A percentile compares a stretch with the other conserved stretches of the same genome.
Evolutionary conservation across 805 yeast genomes (phyloP).

Genomic region (Candida silvicultrix): DNA sequence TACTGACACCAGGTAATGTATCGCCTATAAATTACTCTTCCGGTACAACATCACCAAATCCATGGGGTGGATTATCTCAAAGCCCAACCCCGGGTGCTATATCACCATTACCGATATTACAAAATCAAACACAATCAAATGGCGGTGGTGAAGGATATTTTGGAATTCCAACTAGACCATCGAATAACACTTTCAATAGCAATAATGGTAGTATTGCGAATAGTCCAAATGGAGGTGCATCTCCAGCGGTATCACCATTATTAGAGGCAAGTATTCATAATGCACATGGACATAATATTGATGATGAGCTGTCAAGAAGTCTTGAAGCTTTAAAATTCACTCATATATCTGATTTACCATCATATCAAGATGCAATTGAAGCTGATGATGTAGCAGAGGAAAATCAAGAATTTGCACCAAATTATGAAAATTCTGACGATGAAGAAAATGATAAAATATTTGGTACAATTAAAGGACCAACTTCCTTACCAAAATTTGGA

Average conservation of each 20-base stretch:
- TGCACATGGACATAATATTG: background rate
- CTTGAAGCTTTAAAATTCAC: conserved; percentile 24
- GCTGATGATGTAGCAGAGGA: conserved; percentile 36
- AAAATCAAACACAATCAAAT: background rate
- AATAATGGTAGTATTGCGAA: background rate
- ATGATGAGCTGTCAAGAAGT: conserved; percentile 5
- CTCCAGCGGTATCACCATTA: conserved; percentile 29
- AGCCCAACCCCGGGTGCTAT: background rate
- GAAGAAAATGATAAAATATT: background rate
- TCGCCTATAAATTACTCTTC: background rate
- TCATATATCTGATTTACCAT: conserved; percentile 59
- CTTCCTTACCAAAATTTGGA: background rate
- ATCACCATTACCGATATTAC: background rate
- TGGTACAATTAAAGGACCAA: background rate
- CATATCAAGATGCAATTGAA: conserved; percentile 66
- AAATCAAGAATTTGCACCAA: conserved; percentile 45
- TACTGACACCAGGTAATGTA: background rate
- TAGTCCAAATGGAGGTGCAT: background rate
- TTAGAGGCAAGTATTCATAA: background rate
- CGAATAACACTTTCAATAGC: too few relatives aligned
- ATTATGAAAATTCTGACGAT: conserved; percentile 28
- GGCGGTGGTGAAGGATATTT: conserved; percentile 23
- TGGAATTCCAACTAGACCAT: conserved; percentile 2
- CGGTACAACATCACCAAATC: background rate
- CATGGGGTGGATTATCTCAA: background rate